Conservation (phyloP, 805 yeast genomes). For the Wickerhamomyces mucosus region DNA sequence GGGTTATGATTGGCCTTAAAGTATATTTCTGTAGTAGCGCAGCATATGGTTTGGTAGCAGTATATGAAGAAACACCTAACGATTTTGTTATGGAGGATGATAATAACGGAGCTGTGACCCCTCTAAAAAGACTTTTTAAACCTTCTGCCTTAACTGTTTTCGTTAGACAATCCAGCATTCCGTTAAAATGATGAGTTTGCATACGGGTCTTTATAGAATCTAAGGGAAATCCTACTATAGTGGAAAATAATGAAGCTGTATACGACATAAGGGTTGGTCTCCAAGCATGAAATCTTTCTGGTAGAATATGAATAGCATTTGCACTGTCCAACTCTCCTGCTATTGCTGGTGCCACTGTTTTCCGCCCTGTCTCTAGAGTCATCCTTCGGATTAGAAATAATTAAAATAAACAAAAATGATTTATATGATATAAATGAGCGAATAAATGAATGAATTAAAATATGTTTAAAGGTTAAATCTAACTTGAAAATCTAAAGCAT, state of each 20-base stretch:
- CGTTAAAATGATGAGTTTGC: constrained; percentile 64
- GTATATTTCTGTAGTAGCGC: constrained; percentile 14
- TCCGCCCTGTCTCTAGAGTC: neutral
- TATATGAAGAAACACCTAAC: constrained; percentile 54
- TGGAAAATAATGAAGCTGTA: constrained; percentile 50
- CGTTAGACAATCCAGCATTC: constrained; percentile 46
- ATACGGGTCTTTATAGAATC: constrained; percentile 83
- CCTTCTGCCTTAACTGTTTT: constrained; percentile 57
- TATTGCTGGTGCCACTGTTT: constrained; percentile 37
- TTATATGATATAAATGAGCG: too few relatives aligned
- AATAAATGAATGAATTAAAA: too few relatives aligned
- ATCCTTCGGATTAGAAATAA: too few relatives aligned
- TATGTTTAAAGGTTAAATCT: too few relatives aligned
- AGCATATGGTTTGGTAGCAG: constrained; percentile 38
- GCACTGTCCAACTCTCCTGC: constrained; percentile 42
- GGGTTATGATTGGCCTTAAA: constrained; percentile 8
- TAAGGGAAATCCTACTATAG: constrained; percentile 71
- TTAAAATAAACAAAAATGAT: too few relatives aligned
- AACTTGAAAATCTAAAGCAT: too few relatives aligned
- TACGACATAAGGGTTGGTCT: constrained; percentile 54
- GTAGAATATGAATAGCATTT: constrained; percentile 39
- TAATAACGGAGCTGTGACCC: constrained; percentile 63
- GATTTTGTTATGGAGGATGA: constrained; percentile 60
- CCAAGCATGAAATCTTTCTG: constrained; percentile 39
- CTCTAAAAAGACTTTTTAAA: constrained; percentile 60